These are phyloP conservation scores for Pleodorina starrii DNA, from an alignment of 139 green algal species.

Conservation along the genomic window DNA sequence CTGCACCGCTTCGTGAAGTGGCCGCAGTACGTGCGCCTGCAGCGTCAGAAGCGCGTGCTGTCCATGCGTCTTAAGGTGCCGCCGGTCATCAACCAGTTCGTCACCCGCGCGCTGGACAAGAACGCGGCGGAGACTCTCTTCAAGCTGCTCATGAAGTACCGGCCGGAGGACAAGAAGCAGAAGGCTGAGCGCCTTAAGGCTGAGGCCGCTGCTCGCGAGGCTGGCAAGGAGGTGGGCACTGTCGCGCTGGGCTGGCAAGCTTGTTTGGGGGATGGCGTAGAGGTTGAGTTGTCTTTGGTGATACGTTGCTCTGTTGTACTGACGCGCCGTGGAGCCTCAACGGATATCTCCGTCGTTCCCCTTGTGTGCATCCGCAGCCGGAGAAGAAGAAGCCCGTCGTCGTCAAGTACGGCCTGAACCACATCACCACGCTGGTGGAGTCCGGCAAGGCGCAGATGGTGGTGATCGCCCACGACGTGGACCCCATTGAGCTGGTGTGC, in stretches of 20 bases:
- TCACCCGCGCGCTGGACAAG: conserved; percentile 73
- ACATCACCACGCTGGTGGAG: conserved; percentile 98
- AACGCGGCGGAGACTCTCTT: conserved; percentile 95
- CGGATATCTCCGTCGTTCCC: neutral
- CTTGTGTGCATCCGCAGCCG: conserved; percentile 54
- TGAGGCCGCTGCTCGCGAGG: conserved; percentile 82
- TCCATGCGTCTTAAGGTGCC: conserved; percentile 93
- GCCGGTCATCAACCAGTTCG: conserved; percentile 79
- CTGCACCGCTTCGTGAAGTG: conserved; percentile 99
- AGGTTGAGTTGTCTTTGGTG: no score
- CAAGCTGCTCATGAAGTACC: conserved; percentile 99
- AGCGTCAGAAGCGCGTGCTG: conserved; percentile 96
- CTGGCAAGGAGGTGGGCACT: conserved; percentile 63
- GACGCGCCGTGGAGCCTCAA: no score
- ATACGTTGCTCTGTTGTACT: no score
- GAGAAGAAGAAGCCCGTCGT: conserved; percentile 99
- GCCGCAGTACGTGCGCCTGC: conserved; percentile 99
- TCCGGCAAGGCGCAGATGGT: conserved; percentile 96
- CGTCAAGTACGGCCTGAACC: conserved; percentile 99
- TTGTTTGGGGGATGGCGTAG: no score
- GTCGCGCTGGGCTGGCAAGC: neutral
- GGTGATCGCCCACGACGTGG: conserved; percentile 98
- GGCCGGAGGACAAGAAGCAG: conserved; percentile 96
- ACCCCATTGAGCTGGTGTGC: conserved; percentile 99
- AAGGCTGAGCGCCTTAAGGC: conserved; percentile 95